Percentiles rank a stretch among this genome's conserved stretches.
These are phyloP conservation scores for Pythium angustatum DNA, from an alignment of 352 stramenopile genomes.

Conservation along the genomic window DNA sequence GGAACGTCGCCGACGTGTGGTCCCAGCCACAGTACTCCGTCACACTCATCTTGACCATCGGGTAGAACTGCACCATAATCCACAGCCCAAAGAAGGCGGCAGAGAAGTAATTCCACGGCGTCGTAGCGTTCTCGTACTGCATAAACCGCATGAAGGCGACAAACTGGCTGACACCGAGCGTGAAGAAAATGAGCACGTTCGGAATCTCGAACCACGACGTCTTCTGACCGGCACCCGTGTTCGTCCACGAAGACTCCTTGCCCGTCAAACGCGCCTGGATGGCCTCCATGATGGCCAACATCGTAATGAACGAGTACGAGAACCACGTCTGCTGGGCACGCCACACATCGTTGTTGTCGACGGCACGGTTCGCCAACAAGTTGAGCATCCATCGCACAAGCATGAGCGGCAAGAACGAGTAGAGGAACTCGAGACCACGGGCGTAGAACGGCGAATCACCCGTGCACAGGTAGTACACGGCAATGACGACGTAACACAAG, in stretches of 20 bases:
- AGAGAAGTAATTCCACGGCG: constrained; percentile 88
- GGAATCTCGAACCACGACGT: constrained; percentile 88
- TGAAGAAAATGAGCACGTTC: constrained; percentile 90
- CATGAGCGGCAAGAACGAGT: constrained; percentile 87
- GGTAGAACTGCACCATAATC: constrained; percentile 86
- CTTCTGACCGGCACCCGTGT: constrained; percentile 89
- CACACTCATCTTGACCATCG: constrained; percentile 92
- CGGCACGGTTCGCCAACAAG: constrained; percentile 79
- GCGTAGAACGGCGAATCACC: constrained; percentile 86
- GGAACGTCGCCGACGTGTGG: constrained; percentile 82
- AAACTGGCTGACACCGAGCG: constrained; percentile 69
- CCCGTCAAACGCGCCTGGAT: constrained; percentile 75
- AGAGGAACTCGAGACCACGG: constrained; percentile 75
- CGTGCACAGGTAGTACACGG: constrained; percentile 87
- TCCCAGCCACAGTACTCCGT: constrained; percentile 89
- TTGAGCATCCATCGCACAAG: constrained; percentile 81
- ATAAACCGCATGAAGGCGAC: constrained; percentile 85
- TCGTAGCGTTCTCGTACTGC: constrained; percentile 88
- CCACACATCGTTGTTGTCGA: constrained; percentile 91
- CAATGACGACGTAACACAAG: constrained; percentile 82
- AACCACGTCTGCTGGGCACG: constrained; percentile 90
- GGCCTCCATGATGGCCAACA: constrained; percentile 84
- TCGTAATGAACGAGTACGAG: constrained; percentile 89
- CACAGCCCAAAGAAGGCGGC: constrained; percentile 89
- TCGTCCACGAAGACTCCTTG: constrained; percentile 87